Conservation (phyloP, 2,329 filamentous ascomycete genomes). For the Colletotrichum australisinense region DNA sequence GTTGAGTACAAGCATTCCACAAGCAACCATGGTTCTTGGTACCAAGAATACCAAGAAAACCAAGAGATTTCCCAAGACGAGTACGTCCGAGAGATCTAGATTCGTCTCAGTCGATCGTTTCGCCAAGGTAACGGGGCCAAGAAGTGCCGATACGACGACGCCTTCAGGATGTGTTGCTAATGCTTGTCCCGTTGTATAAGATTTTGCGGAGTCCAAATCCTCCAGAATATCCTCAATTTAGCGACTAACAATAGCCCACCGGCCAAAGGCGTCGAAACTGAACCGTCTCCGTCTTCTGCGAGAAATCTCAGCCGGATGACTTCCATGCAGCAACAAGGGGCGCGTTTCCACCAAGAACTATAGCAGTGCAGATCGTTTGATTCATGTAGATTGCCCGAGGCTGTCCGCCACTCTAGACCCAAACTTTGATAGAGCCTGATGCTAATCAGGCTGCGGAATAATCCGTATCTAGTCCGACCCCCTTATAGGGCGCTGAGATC, state of each 20-base stretch:
- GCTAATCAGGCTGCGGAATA: neutral
- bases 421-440: neutral
- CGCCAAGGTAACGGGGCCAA: slow-evolving; percentile 7
- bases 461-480: neutral
- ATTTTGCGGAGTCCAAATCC: neutral
- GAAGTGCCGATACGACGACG: neutral
- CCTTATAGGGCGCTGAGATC: slow-evolving; percentile 73
- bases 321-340: neutral
- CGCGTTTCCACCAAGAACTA: neutral
- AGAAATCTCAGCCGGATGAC: neutral
- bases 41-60: neutral
- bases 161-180: neutral
- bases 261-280: neutral
- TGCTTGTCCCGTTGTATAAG: neutral
- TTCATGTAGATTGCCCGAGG: neutral
- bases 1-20: neutral
- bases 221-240: neutral
- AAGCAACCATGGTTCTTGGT: neutral
- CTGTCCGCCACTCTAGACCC: neutral
- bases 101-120: slow-evolving; percentile 20
- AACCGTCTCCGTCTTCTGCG: neutral
- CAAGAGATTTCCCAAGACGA: neutral
- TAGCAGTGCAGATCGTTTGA: neutral
- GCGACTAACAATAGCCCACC: neutral
- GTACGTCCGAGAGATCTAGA: slow-evolving; percentile 1